These are phyloP conservation scores for Trichoderma virens DNA, from an alignment of 495 filamentous ascomycete species.

Conservation along the genomic window DNA sequence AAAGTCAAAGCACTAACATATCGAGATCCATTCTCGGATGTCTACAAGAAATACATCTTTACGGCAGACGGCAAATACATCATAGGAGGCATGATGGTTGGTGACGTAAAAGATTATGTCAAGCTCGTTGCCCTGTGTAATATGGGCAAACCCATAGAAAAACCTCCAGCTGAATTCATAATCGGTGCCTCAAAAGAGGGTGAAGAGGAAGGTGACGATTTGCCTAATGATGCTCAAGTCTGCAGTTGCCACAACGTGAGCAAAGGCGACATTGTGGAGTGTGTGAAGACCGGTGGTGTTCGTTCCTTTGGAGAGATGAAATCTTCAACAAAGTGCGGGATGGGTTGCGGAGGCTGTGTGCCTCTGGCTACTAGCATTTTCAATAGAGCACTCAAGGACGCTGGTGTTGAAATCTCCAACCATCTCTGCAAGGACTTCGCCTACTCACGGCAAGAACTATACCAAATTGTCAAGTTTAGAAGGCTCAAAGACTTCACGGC, in stretches of 20 bases:
- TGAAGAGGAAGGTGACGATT: slow-evolving; percentile 53
- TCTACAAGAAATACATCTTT: slow-evolving; percentile 96
- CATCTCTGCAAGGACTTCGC: slow-evolving; percentile 81
- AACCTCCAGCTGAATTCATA: slow-evolving; percentile 85
- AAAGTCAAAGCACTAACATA: slow-evolving; percentile 84
- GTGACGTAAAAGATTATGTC: slow-evolving; percentile 89
- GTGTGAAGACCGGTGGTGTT: slow-evolving; percentile 74
- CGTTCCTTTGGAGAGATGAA: slow-evolving; percentile 84
- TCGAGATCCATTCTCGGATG: slow-evolving; percentile 85
- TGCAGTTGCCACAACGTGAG: slow-evolving; percentile 96
- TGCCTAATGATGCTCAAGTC: slow-evolving; percentile 78
- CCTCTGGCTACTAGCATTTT: slow-evolving; percentile 89
- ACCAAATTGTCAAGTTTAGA: slow-evolving; percentile 83
- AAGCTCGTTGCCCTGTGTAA: slow-evolving; percentile 94
- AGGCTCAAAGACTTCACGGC: slow-evolving; percentile 65
- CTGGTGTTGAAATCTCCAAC: slow-evolving; percentile 89
- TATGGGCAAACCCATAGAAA: slow-evolving; percentile 71
- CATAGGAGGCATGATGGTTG: slow-evolving; percentile 97
- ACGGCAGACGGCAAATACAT: slow-evolving; percentile 88
- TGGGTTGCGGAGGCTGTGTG: slow-evolving; percentile 91
- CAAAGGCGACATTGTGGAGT: slow-evolving; percentile 71
- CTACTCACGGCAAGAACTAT: slow-evolving; percentile 82
- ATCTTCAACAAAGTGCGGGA: slow-evolving; percentile 90
- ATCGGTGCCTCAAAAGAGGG: slow-evolving; percentile 68
- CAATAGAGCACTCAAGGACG: slow-evolving; percentile 82